Conservation (phyloP, 2,329 filamentous ascomycete genomes). For the Diaporthe nobilis region DNA sequence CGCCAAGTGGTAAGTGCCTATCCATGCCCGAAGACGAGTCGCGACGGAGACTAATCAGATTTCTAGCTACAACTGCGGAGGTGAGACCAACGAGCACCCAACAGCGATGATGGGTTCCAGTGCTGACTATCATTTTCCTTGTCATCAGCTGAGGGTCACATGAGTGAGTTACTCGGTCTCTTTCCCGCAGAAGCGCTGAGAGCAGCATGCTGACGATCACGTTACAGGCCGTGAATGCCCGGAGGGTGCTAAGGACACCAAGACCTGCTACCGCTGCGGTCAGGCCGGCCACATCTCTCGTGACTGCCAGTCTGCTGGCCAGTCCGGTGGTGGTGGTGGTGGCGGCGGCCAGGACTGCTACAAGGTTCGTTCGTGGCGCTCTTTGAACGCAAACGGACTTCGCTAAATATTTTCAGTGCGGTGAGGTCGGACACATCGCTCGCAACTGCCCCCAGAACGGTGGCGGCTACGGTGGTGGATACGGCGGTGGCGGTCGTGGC, state of each 20-base stretch:
- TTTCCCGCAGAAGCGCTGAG: neutral
- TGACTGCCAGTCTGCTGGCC: conserved; percentile 75
- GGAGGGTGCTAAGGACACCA: conserved; percentile 87
- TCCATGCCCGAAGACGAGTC: neutral
- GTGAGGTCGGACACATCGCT: conserved; percentile 95
- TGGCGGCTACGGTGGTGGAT: conserved; percentile 61
- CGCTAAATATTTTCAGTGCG: conserved; percentile 71
- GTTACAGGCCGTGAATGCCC: conserved; percentile 86
- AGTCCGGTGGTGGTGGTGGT: conserved; percentile 60
- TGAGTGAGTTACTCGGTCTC: conserved; percentile 12
- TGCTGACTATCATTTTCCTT: neutral
- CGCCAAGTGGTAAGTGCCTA: conserved; percentile 78
- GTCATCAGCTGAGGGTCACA: conserved; percentile 43
- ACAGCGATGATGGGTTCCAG: neutral
- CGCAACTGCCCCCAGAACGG: conserved; percentile 85
- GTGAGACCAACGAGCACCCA: conserved; percentile 15
- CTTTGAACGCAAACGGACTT: conserved; percentile 1
- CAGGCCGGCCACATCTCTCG: conserved; percentile 92
- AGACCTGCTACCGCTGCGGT: conserved; percentile 84
- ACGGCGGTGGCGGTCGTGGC: conserved; percentile 61
- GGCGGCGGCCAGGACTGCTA: conserved; percentile 81
- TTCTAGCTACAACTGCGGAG: conserved; percentile 55
- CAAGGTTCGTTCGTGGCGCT: conserved; percentile 68
- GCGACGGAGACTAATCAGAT: neutral
- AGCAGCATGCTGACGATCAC: neutral